These are phyloP conservation scores for Aphanoascus verrucosus DNA, from an alignment of 2,329 filamentous ascomycete species.

Conservation along the genomic window DNA sequence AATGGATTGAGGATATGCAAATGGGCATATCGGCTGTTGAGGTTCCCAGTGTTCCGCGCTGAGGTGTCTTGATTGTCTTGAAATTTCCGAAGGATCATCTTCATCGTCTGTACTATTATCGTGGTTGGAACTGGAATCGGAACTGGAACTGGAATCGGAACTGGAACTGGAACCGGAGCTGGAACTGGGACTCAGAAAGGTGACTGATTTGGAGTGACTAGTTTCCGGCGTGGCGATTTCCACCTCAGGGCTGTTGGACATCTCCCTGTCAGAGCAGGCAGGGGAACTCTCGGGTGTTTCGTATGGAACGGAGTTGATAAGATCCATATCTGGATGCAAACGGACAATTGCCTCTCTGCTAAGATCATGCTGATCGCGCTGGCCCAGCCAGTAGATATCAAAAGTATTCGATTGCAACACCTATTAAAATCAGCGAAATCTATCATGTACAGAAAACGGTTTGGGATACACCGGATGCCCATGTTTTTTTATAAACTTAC, in stretches of 20 bases:
- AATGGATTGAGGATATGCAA: neutral
- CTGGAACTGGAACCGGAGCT: neutral
- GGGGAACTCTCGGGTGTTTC: constrained; percentile 9
- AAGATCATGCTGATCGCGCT: constrained; percentile 14
- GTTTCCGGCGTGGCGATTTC: neutral
- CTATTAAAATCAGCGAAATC: constrained; percentile 13
- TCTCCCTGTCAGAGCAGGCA: neutral
- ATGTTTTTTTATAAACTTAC: constrained; percentile 10
- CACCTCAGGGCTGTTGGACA: neutral
- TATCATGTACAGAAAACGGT: neutral
- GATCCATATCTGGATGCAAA: constrained; percentile 15
- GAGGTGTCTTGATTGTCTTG: too few species aligned
- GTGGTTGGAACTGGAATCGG: neutral
- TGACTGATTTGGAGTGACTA: neutral
- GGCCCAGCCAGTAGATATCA: constrained; percentile 20
- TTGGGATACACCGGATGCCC: neutral
- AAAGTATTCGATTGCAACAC: constrained; percentile 20
- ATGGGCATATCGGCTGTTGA: too few species aligned
- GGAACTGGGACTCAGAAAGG: neutral
- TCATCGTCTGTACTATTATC: neutral
- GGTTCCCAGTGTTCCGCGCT: too few species aligned
- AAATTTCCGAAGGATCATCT: neutral
- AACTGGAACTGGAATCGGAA: neutral
- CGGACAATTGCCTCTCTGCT: constrained; percentile 15
- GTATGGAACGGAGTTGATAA: constrained; percentile 6